Evolutionary conservation across 2,329 filamentous ascomycete species (phyloP), one percentile per base, ranked within the genome.

Genomic region (Phialemoniopsis sp.): DNA sequence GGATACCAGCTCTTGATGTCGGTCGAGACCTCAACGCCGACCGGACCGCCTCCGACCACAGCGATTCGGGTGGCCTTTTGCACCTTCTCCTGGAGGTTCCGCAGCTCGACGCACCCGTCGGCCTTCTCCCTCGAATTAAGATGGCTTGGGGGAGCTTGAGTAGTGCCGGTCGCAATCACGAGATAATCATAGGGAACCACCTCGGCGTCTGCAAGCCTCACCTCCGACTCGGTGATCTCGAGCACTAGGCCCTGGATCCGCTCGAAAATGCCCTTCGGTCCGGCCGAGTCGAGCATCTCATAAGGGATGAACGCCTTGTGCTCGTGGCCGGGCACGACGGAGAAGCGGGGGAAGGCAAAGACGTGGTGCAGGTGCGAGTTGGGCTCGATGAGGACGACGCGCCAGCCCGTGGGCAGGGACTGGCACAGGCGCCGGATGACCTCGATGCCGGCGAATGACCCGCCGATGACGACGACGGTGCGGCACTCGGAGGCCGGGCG

Each of bases 301-400:
- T 80, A 82, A 0, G 80, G 78, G 32, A 83, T 74, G 44, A 82
- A 82, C 0, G 75, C 76, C 48, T 75, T 75, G 40, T 74, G 56
- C 44, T 81, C 78, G 34, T 79, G 71, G 16, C 68, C 70, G n/a
- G 63, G 55, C 5, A 76, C 59, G 13, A 82, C 77, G 31, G 68
- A 73, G 51, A 74, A 80, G 5, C 79, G 67, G 0, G 80, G 79
- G 29, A 82, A 67, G 10, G 72, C 68, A 66, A 76, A 83, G 0
- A 73, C 72, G 48, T 76, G 80, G 46, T 82, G 72, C 53, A 82
- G 78, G 54, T 82, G 78, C 4, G 66, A 70, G 51, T 78, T 77
- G 34, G 71, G 73, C 54, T 84, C 79, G 19, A 83, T 52, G 4
- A 82, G 58, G 0, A 82, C 58, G 4, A 80, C 68, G 5, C 66